Conservation (phyloP, 2,329 filamentous ascomycete genomes). For the Westerdykella aurantiaca region DNA sequence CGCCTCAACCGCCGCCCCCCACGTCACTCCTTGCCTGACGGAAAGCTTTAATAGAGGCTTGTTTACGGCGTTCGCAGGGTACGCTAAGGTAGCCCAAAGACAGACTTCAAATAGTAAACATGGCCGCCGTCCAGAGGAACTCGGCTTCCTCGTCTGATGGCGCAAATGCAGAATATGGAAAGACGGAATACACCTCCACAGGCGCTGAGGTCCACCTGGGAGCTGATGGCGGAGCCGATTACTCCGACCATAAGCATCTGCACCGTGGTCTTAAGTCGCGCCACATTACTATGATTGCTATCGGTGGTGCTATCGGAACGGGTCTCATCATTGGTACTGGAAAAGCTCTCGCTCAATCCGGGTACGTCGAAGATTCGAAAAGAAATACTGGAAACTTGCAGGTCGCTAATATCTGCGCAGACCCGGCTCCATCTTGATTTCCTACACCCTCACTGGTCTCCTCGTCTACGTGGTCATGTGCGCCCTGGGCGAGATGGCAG, state of each 20-base stretch:
- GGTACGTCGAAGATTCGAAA: conserved; percentile 23
- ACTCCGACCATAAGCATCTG: conserved; percentile 35
- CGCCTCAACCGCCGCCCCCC: not conserved
- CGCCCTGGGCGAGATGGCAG: conserved; percentile 76
- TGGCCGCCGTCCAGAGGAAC: conserved; percentile 27
- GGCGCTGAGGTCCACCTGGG: conserved; percentile 13
- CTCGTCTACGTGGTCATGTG: conserved; percentile 79
- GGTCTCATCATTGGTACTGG: conserved; percentile 66
- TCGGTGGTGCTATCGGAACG: conserved; percentile 68
- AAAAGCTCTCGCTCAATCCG: conserved; percentile 45
- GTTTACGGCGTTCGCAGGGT: too few species aligned
- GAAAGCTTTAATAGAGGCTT: not conserved
- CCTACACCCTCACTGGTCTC: conserved; percentile 62
- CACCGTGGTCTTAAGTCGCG: conserved; percentile 50
- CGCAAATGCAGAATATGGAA: conserved; percentile 15
- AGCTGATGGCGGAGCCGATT: conserved; percentile 21
- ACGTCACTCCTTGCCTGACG: not conserved
- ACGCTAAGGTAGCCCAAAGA: not conserved
- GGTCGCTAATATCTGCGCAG: conserved; percentile 25
- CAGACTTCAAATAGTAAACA: conserved; percentile 3
- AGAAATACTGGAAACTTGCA: not conserved
- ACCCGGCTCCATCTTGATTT: conserved; percentile 65
- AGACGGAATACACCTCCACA: conserved; percentile 14
- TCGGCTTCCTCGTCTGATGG: conserved; percentile 26
- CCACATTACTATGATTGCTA: conserved; percentile 61